phyloP scores from a whole-genome alignment of 495 filamentous ascomycete species.

The Pseudoneurospora amorphoporcata region DNA sequence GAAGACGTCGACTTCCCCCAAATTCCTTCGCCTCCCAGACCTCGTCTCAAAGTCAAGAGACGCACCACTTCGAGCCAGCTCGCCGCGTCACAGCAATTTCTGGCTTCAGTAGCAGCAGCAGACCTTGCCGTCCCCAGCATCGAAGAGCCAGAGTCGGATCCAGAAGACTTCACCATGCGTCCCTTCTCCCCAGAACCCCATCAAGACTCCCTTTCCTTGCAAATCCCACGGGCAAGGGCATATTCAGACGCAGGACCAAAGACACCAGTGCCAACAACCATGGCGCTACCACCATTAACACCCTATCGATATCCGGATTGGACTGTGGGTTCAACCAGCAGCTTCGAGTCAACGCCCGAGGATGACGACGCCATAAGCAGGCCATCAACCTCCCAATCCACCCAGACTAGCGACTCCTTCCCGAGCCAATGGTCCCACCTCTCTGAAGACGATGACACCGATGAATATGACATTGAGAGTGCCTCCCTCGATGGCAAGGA shows the following conservation, averaged over 20 bases:
- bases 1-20: conserved; percentile 17
- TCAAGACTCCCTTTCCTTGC: not conserved
- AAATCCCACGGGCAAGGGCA: not conserved
- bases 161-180: conserved; percentile 27
- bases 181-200: not conserved
- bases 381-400: conserved; percentile 40
- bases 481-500: conserved; percentile 20
- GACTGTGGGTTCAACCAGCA: conserved; percentile 36
- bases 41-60: conserved; percentile 36
- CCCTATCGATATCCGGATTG: conserved; percentile 35
- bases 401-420: conserved; percentile 37
- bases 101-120: conserved; percentile 46
- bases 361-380: conserved; percentile 41
- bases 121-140: conserved; percentile 47
- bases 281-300: conserved; percentile 14
- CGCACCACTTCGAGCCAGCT: conserved; percentile 35
- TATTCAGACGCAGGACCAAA: conserved; percentile 20
- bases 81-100: conserved; percentile 43
- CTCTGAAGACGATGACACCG: conserved; percentile 37
- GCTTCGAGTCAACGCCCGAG: conserved; percentile 35
- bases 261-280: conserved; percentile 32
- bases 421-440: conserved; percentile 37
- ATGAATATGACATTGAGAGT: conserved; percentile 26
- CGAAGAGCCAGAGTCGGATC: conserved; percentile 26
- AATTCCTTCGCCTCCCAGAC: conserved; percentile 31